Evolutionary conservation across 768 basidiomycete genomes (phyloP).

Genomic region (Steccherinum ochraceum): DNA sequence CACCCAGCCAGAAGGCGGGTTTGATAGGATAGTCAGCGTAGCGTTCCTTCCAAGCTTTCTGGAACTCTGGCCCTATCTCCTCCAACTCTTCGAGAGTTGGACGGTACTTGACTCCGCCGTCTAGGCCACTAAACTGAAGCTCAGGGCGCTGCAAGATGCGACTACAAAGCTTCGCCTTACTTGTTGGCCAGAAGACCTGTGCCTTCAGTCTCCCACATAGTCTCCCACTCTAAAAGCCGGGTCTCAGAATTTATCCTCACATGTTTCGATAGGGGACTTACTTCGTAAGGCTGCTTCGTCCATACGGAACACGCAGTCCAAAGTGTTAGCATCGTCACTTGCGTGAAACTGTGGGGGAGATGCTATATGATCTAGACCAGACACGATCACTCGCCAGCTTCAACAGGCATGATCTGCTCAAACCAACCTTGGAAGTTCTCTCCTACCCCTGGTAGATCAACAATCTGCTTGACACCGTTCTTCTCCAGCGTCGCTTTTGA

Average conservation of each 20-base stretch:
- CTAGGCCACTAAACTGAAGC: constrained; percentile 13
- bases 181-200: constrained; percentile 48
- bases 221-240: constrained; percentile 25
- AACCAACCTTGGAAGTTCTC: constrained; percentile 33
- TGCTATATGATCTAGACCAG: constrained; percentile 24
- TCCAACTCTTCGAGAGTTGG: constrained; percentile 16
- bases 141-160: not conserved
- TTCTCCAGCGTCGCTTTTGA: constrained; percentile 22
- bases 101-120: constrained; percentile 19
- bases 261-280: too few relatives aligned
- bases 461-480: constrained; percentile 25
- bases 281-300: constrained; percentile 32
- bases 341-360: constrained; percentile 30
- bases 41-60: constrained; percentile 16
- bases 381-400: not conserved
- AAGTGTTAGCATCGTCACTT: constrained; percentile 38
- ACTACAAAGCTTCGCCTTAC: constrained; percentile 25
- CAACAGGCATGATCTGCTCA: not conserved
- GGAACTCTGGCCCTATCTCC: constrained; percentile 19
- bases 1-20: constrained; percentile 11
- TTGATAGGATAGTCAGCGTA: constrained; percentile 19
- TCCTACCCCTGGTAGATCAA: constrained; percentile 39
- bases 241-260: constrained; percentile 20
- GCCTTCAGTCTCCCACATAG: constrained; percentile 30
- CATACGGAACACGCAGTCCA: constrained; percentile 41